Evolutionary conservation across 2,329 filamentous ascomycete species (phyloP).

Genomic region (Ophiocordyceps camponoti-saundersi): DNA sequence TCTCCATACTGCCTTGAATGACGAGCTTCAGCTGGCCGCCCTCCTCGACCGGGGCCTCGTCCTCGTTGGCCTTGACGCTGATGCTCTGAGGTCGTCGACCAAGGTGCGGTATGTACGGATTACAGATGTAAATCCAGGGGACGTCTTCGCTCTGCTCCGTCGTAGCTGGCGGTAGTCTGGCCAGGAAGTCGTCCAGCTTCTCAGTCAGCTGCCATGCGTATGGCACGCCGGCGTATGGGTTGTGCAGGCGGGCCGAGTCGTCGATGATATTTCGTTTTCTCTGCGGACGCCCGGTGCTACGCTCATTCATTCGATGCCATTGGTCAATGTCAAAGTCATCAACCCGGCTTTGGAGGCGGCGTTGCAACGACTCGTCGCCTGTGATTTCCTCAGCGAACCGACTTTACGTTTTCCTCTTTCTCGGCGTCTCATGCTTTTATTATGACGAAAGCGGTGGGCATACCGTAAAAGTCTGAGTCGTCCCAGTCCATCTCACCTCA

Average conservation of each 20-base stretch:
- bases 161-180: conserved; percentile 49
- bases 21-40: conserved; percentile 31
- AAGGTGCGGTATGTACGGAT: conserved; percentile 34
- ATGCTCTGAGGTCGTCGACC: conserved; percentile 17
- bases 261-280: conserved; percentile 5
- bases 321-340: conserved; percentile 28
- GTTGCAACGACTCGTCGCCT: conserved; percentile 38
- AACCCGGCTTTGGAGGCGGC: conserved; percentile 30
- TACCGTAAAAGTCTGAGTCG: conserved; percentile 42
- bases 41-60: conserved; percentile 29
- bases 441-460: neutral
- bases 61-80: conserved; percentile 24
- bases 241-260: conserved; percentile 26
- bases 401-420: neutral
- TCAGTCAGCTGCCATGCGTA: conserved; percentile 49
- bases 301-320: conserved; percentile 20
- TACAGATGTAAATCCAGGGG: conserved; percentile 59
- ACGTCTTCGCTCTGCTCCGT: conserved; percentile 27
- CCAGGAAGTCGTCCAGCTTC: conserved; percentile 45
- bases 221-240: conserved; percentile 36
- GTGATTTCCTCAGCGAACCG: neutral
- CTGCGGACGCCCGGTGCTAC: conserved; percentile 11
- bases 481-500: conserved; percentile 20
- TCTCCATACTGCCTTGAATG: conserved; percentile 31
- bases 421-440: neutral